These are phyloP conservation scores for Beauveria varroae DNA, from an alignment of 2,329 filamentous ascomycete genomes.

Conservation along the genomic window DNA sequence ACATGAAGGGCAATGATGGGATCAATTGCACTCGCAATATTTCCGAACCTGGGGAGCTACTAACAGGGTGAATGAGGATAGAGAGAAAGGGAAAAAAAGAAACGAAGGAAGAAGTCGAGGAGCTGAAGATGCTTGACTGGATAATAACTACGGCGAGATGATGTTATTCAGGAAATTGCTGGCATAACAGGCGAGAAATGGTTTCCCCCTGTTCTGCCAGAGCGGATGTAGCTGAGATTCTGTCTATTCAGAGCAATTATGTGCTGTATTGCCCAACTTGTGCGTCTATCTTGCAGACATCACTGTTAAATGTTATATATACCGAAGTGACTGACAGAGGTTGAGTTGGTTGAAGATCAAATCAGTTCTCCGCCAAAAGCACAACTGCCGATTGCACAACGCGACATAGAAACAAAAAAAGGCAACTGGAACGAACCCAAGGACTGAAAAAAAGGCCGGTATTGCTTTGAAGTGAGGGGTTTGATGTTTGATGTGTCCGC, in stretches of 20 bases:
- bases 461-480: neutral
- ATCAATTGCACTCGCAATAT: neutral
- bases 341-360: no score
- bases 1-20: neutral
- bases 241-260: no score
- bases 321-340: no score
- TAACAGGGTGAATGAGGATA: neutral
- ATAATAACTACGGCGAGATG: neutral
- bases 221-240: no score
- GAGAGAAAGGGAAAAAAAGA: neutral
- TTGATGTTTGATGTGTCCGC: slow-evolving; percentile 3
- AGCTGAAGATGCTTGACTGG: neutral
- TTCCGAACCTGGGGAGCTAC: neutral
- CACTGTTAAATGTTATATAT: no score
- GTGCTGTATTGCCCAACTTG: no score
- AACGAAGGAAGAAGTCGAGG: neutral
- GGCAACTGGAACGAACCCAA: no score
- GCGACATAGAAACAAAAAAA: no score
- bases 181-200: neutral
- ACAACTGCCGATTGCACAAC: no score
- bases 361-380: no score
- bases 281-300: no score
- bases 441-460: neutral
- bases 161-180: neutral
- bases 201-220: no score